Evolutionary conservation across 257 asterid genomes (phyloP).

Genomic region (Datura wrightii): DNA sequence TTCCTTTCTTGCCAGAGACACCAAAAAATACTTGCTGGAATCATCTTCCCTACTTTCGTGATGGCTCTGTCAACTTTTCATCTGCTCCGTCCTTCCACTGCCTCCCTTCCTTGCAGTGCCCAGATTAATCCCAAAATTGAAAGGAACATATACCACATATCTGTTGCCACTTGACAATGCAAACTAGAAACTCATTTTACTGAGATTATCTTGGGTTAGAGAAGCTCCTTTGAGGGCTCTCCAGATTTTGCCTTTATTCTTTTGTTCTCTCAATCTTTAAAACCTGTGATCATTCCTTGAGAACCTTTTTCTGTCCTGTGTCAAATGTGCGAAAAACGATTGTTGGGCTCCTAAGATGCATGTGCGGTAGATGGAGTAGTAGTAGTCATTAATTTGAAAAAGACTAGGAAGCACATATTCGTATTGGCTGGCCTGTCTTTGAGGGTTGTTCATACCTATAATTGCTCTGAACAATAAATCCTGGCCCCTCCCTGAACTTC

Average conservation of each 20-base stretch:
- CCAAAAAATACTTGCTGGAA: constrained; percentile 1
- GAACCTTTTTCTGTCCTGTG: constrained; percentile 15
- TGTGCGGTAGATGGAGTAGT: background rate
- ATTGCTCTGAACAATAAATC: background rate
- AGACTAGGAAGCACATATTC: background rate
- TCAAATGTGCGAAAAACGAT: background rate
- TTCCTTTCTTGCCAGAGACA: background rate
- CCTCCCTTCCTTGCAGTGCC: background rate
- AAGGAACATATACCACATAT: constrained; percentile 8
- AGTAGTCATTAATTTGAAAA: background rate
- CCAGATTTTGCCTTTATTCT: background rate
- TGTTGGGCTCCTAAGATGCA: background rate
- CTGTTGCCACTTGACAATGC: background rate
- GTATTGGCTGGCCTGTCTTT: background rate
- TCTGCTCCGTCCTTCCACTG: constrained; percentile 9
- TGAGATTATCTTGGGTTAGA: constrained; percentile 16
- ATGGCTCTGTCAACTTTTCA: background rate
- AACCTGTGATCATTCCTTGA: background rate
- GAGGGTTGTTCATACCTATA: background rate
- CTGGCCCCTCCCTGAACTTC: background rate
- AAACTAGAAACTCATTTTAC: background rate
- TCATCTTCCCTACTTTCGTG: background rate
- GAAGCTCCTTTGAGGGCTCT: background rate
- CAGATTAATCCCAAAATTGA: background rate
- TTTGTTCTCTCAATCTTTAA: background rate